These are phyloP conservation scores for Phoma sp. DNA, from an alignment of 2,329 filamentous ascomycete species.

Conservation along the genomic window DNA sequence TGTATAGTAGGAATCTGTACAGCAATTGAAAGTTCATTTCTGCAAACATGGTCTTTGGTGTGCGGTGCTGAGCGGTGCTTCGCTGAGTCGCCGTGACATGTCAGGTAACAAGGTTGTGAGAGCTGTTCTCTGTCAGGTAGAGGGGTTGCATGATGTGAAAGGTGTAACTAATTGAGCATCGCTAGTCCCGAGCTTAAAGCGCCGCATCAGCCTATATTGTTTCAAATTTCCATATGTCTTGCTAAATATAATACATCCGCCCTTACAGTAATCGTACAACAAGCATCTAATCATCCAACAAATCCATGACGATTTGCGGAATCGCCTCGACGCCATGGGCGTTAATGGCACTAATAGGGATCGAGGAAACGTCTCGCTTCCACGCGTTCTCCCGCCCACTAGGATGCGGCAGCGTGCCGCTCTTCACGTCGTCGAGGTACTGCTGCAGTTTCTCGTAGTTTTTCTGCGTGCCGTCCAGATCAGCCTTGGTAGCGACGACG, in stretches of 20 bases:
- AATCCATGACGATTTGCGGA: slow-evolving; percentile 72
- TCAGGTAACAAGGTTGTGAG: no score
- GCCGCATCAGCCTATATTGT: no score
- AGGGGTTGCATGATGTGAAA: no score
- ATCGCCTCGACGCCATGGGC: slow-evolving; percentile 82
- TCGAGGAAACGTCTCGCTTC: slow-evolving; percentile 63
- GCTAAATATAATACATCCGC: background rate
- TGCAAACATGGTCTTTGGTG: background rate
- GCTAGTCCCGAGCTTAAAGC: no score
- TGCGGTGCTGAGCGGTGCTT: no score
- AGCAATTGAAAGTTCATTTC: background rate
- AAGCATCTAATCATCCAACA: slow-evolving; percentile 56
- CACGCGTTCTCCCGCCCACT: slow-evolving; percentile 70
- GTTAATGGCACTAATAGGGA: slow-evolving; percentile 89
- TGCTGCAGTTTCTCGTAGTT: slow-evolving; percentile 74
- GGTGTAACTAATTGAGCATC: no score
- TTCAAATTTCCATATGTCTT: background rate
- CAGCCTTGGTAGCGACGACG: slow-evolving; percentile 91
- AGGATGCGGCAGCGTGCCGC: slow-evolving; percentile 71
- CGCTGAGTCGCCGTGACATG: no score
- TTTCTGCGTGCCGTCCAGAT: slow-evolving; percentile 76
- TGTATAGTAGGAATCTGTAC: slow-evolving; percentile 20
- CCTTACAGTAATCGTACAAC: background rate
- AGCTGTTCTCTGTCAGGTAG: no score
- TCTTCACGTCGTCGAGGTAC: slow-evolving; percentile 73